These are phyloP conservation scores for Choiromyces venosus DNA, from an alignment of 495 filamentous ascomycete species.

Conservation along the genomic window DNA sequence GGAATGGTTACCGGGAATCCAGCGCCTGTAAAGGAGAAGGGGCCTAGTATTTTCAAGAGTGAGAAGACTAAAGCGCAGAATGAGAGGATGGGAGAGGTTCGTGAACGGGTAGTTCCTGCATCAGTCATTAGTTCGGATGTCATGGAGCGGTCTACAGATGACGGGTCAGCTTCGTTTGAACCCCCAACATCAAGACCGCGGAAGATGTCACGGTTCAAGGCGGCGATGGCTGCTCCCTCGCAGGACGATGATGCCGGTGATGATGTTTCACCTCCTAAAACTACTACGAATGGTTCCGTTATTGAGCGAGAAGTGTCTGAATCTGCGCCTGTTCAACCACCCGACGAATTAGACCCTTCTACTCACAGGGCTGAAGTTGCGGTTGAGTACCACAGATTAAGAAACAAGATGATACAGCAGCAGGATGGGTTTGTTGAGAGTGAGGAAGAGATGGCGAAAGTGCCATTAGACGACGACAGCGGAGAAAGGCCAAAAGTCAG, in stretches of 20 bases:
- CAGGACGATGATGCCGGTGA: not conserved
- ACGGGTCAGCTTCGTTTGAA: not conserved
- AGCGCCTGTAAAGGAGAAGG: conserved; percentile 14
- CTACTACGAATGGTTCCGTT: conserved; percentile 22
- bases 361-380: conserved; percentile 70
- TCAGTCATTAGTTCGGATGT: conserved; percentile 27
- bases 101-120: conserved; percentile 16
- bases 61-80: conserved; percentile 23
- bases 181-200: conserved; percentile 36
- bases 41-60: conserved; percentile 39
- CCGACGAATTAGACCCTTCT: conserved; percentile 67
- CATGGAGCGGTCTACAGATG: conserved; percentile 28
- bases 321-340: conserved; percentile 47
- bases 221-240: conserved; percentile 26
- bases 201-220: conserved; percentile 48
- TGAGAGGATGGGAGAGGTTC: not conserved
- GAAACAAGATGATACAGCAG: conserved; percentile 70
- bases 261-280: conserved; percentile 23
- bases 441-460: conserved; percentile 56
- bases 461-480: conserved; percentile 57
- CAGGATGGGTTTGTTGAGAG: conserved; percentile 67
- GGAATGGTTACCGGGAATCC: conserved; percentile 31
- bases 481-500: conserved; percentile 66
- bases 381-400: conserved; percentile 69
- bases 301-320: conserved; percentile 22